These are phyloP conservation scores for Brassica rapa DNA, from an alignment of 345 rosid genomes.

Conservation along the genomic window DNA sequence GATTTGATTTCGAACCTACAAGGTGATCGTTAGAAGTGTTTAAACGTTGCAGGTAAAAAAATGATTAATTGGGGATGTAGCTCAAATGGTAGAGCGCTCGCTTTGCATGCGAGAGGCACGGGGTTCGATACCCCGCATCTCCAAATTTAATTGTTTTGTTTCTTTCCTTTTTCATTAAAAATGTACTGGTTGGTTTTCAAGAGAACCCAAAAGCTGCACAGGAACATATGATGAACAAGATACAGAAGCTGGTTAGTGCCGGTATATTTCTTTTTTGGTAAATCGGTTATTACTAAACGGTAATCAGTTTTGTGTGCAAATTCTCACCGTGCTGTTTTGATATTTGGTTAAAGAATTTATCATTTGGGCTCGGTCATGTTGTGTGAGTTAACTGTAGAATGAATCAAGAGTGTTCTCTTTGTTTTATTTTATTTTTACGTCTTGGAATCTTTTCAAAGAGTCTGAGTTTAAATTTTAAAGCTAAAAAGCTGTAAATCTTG, in stretches of 20 bases:
- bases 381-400: background rate
- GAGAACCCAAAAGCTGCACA: constrained; percentile 93
- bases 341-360: background rate
- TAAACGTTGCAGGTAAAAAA: constrained; percentile 46
- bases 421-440: background rate
- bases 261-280: constrained; percentile 85
- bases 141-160: background rate
- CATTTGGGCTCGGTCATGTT: constrained; percentile 7
- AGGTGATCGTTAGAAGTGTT: background rate
- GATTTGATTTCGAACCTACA: background rate
- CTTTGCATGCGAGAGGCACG: constrained; percentile 17
- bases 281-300: background rate
- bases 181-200: constrained; percentile 66
- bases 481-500: constrained; percentile 7
- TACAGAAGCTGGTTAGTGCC: constrained; percentile 81
- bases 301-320: background rate
- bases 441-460: background rate
- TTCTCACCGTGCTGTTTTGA: background rate
- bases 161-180: background rate
- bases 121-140: constrained; percentile 16
- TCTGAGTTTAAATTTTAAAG: background rate
- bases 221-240: constrained; percentile 74
- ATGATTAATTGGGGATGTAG: background rate
- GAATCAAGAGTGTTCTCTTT: background rate
- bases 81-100: constrained; percentile 10